Evolutionary conservation across 139 green algal species (phyloP), one percentile per base, ranked within the genome.

Genomic region (Pedinophyceae sp.): DNA sequence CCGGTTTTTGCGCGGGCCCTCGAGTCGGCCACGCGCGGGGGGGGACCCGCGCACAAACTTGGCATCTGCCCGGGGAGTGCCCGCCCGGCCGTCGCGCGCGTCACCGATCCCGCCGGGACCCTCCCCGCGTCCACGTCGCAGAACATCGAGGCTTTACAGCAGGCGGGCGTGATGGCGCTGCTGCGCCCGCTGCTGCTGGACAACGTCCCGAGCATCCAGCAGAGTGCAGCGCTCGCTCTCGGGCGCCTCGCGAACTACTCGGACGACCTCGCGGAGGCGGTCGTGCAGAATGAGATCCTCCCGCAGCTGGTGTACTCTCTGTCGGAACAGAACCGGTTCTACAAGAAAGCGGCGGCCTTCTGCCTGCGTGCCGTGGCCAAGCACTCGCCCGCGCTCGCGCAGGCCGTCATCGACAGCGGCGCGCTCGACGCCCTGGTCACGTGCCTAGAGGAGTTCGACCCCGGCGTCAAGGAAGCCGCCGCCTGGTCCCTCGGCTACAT

Each of bases 401-500:
- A 88, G 57, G 77, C 82, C 13, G 82, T 92, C 4, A 79, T 88
- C 18, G 76, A 86, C 67, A 72, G 58, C 18, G 82, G 82, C 13
- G 73, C 76, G 10, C 60, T 93, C n/a, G 73, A 85, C 40, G 71
- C 69, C 4, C 67, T 93, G 3, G 77, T 88, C 4, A 76, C 75
- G 17, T 93, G 83, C 68, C 72, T 93, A 13, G 83, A 93, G 70
- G 83, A 93, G 63, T 89, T 90, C 57, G 83, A 93, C 66, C 79
- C 79, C 18, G 77, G 77, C 6, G 81, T 93, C 22, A 92, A 87
- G 70, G 83, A 93, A 74, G 66, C 75, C 17, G 78, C 83, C 13
- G 75, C 73, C 1, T 90, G 79, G 77, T 80, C 77, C 3, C 67
- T 93, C 19, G 83, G 83, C 4, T 90, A 90, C 75, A 83, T 89